Evolutionary conservation across 192 early-diverging fungal genomes (phyloP).

Genomic region (Dispira simplex): DNA sequence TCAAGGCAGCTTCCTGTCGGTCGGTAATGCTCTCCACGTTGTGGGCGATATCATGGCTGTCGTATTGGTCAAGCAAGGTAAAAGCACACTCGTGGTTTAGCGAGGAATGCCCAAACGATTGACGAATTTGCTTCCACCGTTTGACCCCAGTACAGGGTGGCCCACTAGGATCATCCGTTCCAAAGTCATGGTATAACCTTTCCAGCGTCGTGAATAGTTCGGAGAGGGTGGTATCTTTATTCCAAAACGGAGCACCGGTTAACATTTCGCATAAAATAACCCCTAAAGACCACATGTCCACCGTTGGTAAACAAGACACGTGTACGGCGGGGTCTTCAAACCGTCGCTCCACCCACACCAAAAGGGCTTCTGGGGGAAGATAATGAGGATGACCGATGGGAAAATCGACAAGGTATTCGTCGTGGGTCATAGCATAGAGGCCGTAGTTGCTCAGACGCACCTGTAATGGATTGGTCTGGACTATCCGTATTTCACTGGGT

Average conservation of each 20-base stretch:
- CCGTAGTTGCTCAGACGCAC: slow-evolving; percentile 39
- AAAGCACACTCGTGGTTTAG: no score
- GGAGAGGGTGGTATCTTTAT: slow-evolving; percentile 24
- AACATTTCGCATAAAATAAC: slow-evolving; percentile 34
- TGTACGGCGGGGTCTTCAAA: neutral
- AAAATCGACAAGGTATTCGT: slow-evolving; percentile 37
- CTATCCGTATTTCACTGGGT: slow-evolving; percentile 28
- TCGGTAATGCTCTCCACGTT: no score
- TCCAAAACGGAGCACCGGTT: slow-evolving; percentile 36
- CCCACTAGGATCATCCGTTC: no score
- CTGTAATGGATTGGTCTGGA: neutral
- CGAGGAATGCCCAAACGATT: no score
- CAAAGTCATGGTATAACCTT: neutral
- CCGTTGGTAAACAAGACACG: slow-evolving; percentile 14
- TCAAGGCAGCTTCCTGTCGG: no score
- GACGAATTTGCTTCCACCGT: no score
- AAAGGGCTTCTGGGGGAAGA: slow-evolving; percentile 19
- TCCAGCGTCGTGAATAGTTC: neutral
- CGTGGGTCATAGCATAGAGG: slow-evolving; percentile 37
- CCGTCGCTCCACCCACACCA: neutral
- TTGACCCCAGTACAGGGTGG: no score
- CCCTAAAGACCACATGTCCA: slow-evolving; percentile 39
- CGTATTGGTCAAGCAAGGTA: no score
- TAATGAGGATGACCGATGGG: slow-evolving; percentile 37
- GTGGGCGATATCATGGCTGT: no score